Evolutionary conservation across 139 green algal species (phyloP), one percentile per base, ranked within the genome.

Genomic region (Eudorina sp.): DNA sequence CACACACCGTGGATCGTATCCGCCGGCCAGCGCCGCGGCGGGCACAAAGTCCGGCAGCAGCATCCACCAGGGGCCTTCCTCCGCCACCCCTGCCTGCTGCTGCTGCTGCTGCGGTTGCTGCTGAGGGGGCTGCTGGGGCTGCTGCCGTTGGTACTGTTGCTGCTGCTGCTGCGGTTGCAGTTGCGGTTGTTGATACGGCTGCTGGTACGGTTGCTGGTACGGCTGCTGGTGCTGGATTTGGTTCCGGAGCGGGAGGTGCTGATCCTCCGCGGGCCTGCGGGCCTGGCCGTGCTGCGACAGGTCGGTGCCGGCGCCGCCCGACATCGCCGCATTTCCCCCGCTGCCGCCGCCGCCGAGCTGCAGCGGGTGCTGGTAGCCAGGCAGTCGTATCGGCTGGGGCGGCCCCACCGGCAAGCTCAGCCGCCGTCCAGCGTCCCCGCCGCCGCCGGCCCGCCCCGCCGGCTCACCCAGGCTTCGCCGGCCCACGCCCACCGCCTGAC

Each of bases 41-140:
- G 84, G 84, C 53, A 89, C 70, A 25, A 89, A 89, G 72, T 89
- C 84, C 18, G 84, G 84, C 69, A 89, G 72, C 84, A 83, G 72
- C 18, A 53, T 76, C 84, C 84, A 89, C 84, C 84, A 89, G 84
- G 84, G 14, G 70, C 70, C 41, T 40, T 19, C 6, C n/a, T n/a
- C 45, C 23, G 31, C 66, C 21, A 48, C 60, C 14, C 31, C 74
- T 1, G 36, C 31, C 74, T 48, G 46, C 29, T 34, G 48, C 11
- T 2, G 8, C 60, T n/a, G 78, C 55, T 48, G 21, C 38, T 74
- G 55, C n/a, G n/a, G n/a, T 29, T 74, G 78, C 38, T 43, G 53
- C 9, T 70, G 21, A 0, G 11, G 23, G 2, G 70, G 76, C 31
- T 84, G 31, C 19, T 53, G 76, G 8, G 51, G 51, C 43, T 23